A percentile compares a stretch with the other conserved stretches of the same genome.
phyloP scores from a whole-genome alignment of 352 stramenopile genomes.

The Discostella stelligera region DNA sequence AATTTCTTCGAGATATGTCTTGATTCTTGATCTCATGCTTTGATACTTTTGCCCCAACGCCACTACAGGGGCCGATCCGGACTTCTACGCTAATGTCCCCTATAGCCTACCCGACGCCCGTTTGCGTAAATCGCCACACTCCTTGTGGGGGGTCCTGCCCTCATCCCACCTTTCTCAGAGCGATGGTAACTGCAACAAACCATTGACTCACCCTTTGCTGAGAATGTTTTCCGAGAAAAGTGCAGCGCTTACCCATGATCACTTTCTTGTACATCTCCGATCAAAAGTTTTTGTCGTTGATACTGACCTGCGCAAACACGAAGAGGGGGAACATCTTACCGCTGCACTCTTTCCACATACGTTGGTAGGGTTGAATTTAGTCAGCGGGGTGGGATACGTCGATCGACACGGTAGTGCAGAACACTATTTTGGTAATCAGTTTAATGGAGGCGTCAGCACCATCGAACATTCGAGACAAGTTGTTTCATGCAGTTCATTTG shows the following conservation, averaged over 20 bases:
- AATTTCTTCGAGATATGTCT: too few relatives aligned
- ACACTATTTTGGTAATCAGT: constrained; percentile 34
- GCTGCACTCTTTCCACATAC: constrained; percentile 67
- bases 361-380: constrained; percentile 68
- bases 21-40: too few relatives aligned
- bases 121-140: constrained; percentile 79
- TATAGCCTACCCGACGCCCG: constrained; percentile 67
- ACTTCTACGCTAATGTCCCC: constrained; percentile 73
- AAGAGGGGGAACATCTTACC: constrained; percentile 68
- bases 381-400: constrained; percentile 61
- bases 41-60: background rate
- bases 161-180: constrained; percentile 35
- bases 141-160: constrained; percentile 77
- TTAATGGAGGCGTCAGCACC: constrained; percentile 44
- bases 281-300: constrained; percentile 67
- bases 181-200: constrained; percentile 3
- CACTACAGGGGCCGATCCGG: constrained; percentile 51
- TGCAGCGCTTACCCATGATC: background rate
- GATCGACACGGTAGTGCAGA: constrained; percentile 37
- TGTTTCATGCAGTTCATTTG: constrained; percentile 70
- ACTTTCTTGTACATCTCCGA: constrained; percentile 18
- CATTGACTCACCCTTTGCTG: constrained; percentile 50
- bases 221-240: constrained; percentile 11
- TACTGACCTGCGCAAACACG: constrained; percentile 80
- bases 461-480: constrained; percentile 63